A percentile compares a stretch with the other conserved stretches of the same genome.
These are phyloP conservation scores for Aciculosporium take DNA, from an alignment of 2,329 filamentous ascomycete species.

Conservation along the genomic window DNA sequence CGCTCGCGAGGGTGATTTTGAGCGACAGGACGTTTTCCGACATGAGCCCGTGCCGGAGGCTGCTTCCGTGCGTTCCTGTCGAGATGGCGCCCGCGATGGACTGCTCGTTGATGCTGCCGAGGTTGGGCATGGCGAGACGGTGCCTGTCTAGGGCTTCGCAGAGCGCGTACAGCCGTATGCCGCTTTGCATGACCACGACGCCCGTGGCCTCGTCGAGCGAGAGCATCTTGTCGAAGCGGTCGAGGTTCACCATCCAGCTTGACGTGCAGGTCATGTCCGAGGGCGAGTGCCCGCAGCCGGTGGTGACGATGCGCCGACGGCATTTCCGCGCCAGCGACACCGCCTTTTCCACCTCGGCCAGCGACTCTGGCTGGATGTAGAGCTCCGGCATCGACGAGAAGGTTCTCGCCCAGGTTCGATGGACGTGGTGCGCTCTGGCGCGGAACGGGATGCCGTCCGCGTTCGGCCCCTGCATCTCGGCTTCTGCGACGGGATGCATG, in stretches of 20 bases:
- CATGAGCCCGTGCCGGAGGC: constrained; percentile 67
- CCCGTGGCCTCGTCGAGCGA: constrained; percentile 51
- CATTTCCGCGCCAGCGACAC: constrained; percentile 69
- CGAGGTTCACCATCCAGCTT: constrained; percentile 88
- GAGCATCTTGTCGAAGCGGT: constrained; percentile 62
- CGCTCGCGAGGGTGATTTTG: constrained; percentile 70
- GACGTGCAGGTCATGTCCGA: constrained; percentile 86
- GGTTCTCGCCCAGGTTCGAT: constrained; percentile 90
- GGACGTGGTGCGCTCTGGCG: constrained; percentile 55
- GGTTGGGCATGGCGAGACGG: constrained; percentile 75
- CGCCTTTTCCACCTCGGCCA: constrained; percentile 71
- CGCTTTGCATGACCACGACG: constrained; percentile 67
- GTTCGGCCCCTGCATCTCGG: constrained; percentile 18
- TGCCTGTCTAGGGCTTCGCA: constrained; percentile 58
- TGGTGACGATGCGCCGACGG: constrained; percentile 66
- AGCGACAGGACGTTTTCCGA: constrained; percentile 64
- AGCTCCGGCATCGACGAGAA: constrained; percentile 83
- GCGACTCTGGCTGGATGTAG: constrained; percentile 69
- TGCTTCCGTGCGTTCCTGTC: constrained; percentile 88
- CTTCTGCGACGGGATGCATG: constrained; percentile 24
- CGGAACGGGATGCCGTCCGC: constrained; percentile 53
- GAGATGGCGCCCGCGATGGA: constrained; percentile 84
- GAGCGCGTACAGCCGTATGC: constrained; percentile 66
- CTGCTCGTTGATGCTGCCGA: constrained; percentile 92
- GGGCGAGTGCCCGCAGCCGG: constrained; percentile 87